Conservation (phyloP, 768 basidiomycete species). For the Russula sp. region DNA sequence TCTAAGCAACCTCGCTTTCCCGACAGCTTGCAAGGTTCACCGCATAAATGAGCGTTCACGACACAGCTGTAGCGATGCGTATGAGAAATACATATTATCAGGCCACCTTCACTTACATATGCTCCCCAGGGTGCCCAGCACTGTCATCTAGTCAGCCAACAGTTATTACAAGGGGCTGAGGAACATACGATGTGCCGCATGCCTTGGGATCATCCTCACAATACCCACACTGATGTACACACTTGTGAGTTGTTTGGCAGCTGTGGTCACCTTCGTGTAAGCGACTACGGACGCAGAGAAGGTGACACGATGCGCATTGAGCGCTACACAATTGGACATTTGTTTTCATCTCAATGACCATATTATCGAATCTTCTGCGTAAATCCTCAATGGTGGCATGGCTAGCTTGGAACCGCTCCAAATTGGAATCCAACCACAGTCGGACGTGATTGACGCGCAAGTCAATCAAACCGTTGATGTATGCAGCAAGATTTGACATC, state of each 20-base stretch:
- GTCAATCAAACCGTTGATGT: constrained; percentile 38
- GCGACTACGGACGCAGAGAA: constrained; percentile 42
- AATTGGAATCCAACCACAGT: constrained; percentile 47
- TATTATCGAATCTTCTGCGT: constrained; percentile 38
- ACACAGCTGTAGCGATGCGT: constrained; percentile 39
- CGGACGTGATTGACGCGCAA: constrained; percentile 44
- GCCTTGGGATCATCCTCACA: constrained; percentile 32
- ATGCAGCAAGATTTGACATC: constrained; percentile 33
- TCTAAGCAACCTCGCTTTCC: constrained; percentile 47
- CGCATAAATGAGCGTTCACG: constrained; percentile 44
- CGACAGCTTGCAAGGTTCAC: constrained; percentile 41
- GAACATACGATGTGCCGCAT: constrained; percentile 46
- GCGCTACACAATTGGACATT: constrained; percentile 45
- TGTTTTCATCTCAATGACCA: constrained; percentile 41
- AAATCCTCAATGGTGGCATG: constrained; percentile 43
- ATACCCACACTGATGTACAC: constrained; percentile 41
- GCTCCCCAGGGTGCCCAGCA: constrained; percentile 51
- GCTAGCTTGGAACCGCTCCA: constrained; percentile 39
- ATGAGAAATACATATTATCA: neutral
- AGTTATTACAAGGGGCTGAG: too few species aligned
- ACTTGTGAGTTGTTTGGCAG: constrained; percentile 47
- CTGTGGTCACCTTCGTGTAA: constrained; percentile 44
- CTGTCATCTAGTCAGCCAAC: constrained; percentile 28
- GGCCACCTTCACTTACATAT: constrained; percentile 38
- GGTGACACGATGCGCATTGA: constrained; percentile 43